Base-by-base conservation (phyloP, 2,329 filamentous ascomycete species). In the Aspergillus sp. region DNA sequence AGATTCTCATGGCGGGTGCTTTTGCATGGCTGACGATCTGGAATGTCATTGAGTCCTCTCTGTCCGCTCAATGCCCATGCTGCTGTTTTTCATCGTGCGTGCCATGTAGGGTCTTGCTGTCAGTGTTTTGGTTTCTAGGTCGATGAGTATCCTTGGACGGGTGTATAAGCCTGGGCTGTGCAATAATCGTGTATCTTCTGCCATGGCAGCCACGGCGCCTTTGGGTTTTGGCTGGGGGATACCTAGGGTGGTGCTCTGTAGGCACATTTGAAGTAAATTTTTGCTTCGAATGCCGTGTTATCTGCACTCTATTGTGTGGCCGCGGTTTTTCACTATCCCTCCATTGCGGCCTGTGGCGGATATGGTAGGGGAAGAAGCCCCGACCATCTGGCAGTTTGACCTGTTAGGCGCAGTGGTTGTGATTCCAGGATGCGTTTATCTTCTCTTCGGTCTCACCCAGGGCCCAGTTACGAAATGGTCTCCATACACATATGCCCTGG, bases 381-480 rank as follows among this genome's bases (percentile, higher is more conserved):
- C 64, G 51, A 46, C 56, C 47, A 53, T 71, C 5, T 56, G 58
- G 5, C 59, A 65, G 37, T 64, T 65, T 41, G 61, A 65, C 39
- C 70, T 65, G 17, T 57, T 72, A 3, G 78, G 77, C 7, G 70
- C 71, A 5, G 50, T 67, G 3, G 64, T 70, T 3, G 78, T 77
- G 4, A 69, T 80, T 5, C 64, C 66, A 3, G 74, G 71, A 5
- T 68, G 80, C 47, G 68, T 80, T 2, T 68, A 79, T n/a, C 69
- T 81, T 54, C 78, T 81, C 48, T 76, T 81, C 44, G 75, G 77
- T 0, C 77, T 77, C 64, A 81, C 80, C 41, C 75, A 79, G 56
- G 75, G 74, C 3, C 69, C 73, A 0, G 66, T 73, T 1, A 71
- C 72, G 4, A 69, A 72, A 0, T 79, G 77, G 76, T 53, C 68